Evolutionary conservation across 352 stramenopile genomes (phyloP).

Genomic region (Globisporangium cederbergense): DNA sequence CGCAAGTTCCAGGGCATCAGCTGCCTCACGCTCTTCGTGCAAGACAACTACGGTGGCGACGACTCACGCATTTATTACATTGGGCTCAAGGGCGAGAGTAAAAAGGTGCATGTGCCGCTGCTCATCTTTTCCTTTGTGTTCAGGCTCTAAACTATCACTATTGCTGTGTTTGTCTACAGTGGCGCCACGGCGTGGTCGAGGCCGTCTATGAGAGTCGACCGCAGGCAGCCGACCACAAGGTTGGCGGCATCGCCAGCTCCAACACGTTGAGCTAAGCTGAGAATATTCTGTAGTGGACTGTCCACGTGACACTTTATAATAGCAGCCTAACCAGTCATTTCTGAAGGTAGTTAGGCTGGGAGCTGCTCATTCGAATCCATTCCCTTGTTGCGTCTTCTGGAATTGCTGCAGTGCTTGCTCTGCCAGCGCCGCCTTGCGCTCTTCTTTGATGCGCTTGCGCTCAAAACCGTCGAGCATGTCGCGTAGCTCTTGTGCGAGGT

Average conservation of each 20-base stretch:
- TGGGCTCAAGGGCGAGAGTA: conserved; percentile 82
- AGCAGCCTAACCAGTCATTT: background rate
- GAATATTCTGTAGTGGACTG: too few species aligned
- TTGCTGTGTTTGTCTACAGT: conserved; percentile 37
- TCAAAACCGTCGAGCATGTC: conserved; percentile 57
- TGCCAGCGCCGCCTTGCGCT: conserved; percentile 46
- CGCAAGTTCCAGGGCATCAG: conserved; percentile 86
- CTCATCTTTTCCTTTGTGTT: too few species aligned
- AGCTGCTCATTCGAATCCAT: conserved; percentile 5
- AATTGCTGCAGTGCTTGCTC: conserved; percentile 55
- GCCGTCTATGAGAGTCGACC: conserved; percentile 81
- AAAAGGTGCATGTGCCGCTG: conserved; percentile 47
- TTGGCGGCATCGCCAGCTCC: conserved; percentile 44
- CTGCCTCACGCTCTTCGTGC: conserved; percentile 77
- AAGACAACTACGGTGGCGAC: conserved; percentile 69
- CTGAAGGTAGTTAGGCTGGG: background rate
- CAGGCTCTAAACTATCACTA: conserved; percentile 1
- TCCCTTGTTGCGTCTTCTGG: conserved; percentile 35
- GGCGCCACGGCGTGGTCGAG: conserved; percentile 81
- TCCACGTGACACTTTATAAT: too few species aligned
- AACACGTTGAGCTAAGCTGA: conserved; percentile 44
- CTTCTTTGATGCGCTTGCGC: conserved; percentile 56
- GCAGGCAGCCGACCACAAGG: conserved; percentile 73
- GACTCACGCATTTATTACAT: conserved; percentile 85
- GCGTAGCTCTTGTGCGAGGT: conserved; percentile 55